These are phyloP conservation scores for Fraxinus angustifolia DNA, from an alignment of 305 asterid species.

Conservation along the genomic window DNA sequence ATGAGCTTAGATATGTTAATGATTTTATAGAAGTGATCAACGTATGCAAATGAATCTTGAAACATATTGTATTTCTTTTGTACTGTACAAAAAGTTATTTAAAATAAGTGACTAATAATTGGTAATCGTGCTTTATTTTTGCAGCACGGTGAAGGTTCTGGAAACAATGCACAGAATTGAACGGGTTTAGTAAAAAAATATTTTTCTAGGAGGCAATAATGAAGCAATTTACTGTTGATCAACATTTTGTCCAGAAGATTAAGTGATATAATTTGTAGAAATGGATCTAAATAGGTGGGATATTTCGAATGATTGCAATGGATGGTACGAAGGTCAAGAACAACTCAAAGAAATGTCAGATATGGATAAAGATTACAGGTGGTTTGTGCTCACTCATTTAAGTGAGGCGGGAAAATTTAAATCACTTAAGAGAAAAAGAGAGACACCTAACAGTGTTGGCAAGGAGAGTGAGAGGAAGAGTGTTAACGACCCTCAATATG, in stretches of 20 bases:
- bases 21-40: neutral
- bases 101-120: neutral
- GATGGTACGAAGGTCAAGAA: neutral
- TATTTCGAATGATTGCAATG: neutral
- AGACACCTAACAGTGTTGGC: neutral
- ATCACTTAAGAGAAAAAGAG: neutral
- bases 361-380: neutral
- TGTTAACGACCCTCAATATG: constrained; percentile 24
- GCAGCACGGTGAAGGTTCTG: neutral
- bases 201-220: neutral
- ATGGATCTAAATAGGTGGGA: neutral
- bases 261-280: neutral
- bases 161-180: neutral
- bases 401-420: neutral
- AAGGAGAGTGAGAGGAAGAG: constrained; percentile 11
- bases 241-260: neutral
- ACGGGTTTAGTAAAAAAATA: neutral
- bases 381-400: neutral
- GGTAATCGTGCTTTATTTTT: neutral
- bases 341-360: neutral
- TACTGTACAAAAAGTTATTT: neutral
- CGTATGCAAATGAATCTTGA: neutral
- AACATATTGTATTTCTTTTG: neutral
- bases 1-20: neutral
- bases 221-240: neutral